Evolutionary conservation across 257 asterid genomes (phyloP).

Genomic region (Solanum rostratum): DNA sequence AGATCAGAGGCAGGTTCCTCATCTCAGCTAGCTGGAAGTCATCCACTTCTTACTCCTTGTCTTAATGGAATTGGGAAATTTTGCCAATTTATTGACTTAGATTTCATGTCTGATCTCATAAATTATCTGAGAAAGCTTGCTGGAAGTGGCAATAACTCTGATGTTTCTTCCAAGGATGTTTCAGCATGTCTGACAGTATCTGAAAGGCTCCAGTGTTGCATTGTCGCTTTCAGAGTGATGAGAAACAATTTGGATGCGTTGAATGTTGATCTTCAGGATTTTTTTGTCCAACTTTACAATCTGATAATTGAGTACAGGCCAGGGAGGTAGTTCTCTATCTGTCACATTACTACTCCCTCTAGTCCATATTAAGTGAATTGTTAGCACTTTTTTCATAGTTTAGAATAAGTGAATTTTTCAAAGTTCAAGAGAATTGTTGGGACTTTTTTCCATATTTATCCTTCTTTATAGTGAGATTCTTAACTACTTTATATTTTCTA

Average conservation of each 20-base stretch:
- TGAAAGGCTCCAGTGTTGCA: conserved; percentile 84
- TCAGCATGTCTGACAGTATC: conserved; percentile 49
- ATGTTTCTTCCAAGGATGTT: conserved; percentile 28
- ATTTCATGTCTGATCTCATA: conserved; percentile 92
- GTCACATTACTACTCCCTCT: background rate
- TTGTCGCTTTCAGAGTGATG: conserved; percentile 91
- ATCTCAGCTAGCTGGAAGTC: conserved; percentile 33
- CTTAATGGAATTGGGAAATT: conserved; percentile 84
- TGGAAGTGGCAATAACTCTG: conserved; percentile 33
- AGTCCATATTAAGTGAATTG: too few relatives aligned
- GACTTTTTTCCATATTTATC: too few relatives aligned
- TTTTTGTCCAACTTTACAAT: conserved; percentile 72
- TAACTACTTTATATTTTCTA: too few relatives aligned
- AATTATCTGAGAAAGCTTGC: conserved; percentile 70
- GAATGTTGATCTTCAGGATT: conserved; percentile 85
- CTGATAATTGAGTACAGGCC: conserved; percentile 79
- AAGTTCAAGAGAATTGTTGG: too few relatives aligned
- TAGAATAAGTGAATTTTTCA: too few relatives aligned
- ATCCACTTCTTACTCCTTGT: conserved; percentile 85
- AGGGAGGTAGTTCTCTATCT: conserved; percentile 55
- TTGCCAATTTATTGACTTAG: conserved; percentile 83
- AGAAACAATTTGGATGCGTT: conserved; percentile 85
- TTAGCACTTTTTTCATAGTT: too few relatives aligned
- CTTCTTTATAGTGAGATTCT: too few relatives aligned
- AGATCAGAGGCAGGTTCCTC: conserved; percentile 40